phyloP scores from a whole-genome alignment of 176 grass and related monocot genomes.

The Hordeum marinum region DNA sequence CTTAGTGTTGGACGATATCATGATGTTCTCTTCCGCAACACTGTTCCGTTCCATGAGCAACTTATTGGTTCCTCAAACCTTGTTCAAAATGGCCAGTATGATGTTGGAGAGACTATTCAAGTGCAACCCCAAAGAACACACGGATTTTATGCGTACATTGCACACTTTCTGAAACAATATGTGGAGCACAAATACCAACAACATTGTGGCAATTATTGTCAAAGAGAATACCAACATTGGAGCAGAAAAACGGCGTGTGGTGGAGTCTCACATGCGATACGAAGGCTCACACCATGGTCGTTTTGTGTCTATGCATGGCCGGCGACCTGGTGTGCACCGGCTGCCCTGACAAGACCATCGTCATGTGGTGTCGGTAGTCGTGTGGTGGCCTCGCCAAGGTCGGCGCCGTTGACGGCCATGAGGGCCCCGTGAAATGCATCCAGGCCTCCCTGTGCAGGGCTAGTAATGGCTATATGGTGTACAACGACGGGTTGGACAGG shows the following conservation, averaged over 20 bases:
- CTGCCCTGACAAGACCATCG: slow-evolving; percentile 73
- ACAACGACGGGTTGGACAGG: slow-evolving; percentile 81
- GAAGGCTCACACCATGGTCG: slow-evolving; percentile 64
- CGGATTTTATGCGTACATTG: too few relatives aligned
- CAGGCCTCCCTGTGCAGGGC: slow-evolving; percentile 51
- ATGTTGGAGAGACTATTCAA: too few relatives aligned
- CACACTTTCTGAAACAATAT: too few relatives aligned
- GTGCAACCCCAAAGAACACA: too few relatives aligned
- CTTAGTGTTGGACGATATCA: too few relatives aligned
- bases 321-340: slow-evolving; percentile 73
- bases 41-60: too few relatives aligned
- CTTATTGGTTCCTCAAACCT: too few relatives aligned
- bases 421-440: slow-evolving; percentile 85
- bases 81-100: too few relatives aligned
- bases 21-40: too few relatives aligned
- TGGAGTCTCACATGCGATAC: slow-evolving; percentile 65
- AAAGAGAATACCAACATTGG: too few relatives aligned
- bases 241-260: slow-evolving; percentile 13
- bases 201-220: too few relatives aligned
- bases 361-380: slow-evolving; percentile 50
- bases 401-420: slow-evolving; percentile 51
- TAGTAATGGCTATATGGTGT: slow-evolving; percentile 67
- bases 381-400: slow-evolving; percentile 42
- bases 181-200: too few relatives aligned
- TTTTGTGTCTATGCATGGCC: slow-evolving; percentile 56